Conservation (phyloP, 257 asterid species). For the Mentha longifolia region DNA sequence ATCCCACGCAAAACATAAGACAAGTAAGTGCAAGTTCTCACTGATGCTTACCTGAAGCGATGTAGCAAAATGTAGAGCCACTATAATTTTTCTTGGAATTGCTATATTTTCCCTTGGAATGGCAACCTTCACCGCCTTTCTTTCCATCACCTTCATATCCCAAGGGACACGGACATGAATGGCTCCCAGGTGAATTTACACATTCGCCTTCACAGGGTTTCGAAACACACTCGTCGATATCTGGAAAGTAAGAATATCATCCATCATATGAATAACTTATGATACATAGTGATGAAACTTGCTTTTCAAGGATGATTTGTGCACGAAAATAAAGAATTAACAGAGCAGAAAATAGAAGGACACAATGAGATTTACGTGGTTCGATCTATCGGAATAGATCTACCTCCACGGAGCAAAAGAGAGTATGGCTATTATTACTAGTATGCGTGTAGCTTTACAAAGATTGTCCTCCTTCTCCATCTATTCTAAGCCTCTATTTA, state of each 20-base stretch:
- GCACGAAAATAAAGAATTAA: too few relatives aligned
- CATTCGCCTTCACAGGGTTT: conserved; percentile 23
- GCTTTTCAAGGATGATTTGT: too few relatives aligned
- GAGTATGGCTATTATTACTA: too few relatives aligned
- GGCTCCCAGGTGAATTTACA: conserved; percentile 4
- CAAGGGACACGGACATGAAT: conserved; percentile 18
- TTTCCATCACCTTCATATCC: conserved; percentile 35
- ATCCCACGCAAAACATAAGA: not conserved
- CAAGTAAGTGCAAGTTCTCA: not conserved
- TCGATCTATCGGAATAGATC: too few relatives aligned
- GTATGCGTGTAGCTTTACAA: too few relatives aligned
- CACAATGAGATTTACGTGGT: too few relatives aligned
- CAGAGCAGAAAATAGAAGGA: too few relatives aligned
- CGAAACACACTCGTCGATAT: conserved; percentile 36
- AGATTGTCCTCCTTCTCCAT: too few relatives aligned
- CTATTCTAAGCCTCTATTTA: too few relatives aligned
- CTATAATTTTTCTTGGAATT: not conserved
- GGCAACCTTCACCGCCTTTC: conserved; percentile 32
- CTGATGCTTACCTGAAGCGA: conserved; percentile 31
- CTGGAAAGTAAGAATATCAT: conserved; percentile 19
- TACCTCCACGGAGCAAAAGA: too few relatives aligned
- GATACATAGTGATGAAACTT: too few relatives aligned
- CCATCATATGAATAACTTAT: not conserved
- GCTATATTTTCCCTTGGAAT: not conserved
- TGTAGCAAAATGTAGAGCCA: conserved; percentile 8